Base-by-base conservation (phyloP, 2,329 filamentous ascomycete genomes). In the Neurospora sp. region DNA sequence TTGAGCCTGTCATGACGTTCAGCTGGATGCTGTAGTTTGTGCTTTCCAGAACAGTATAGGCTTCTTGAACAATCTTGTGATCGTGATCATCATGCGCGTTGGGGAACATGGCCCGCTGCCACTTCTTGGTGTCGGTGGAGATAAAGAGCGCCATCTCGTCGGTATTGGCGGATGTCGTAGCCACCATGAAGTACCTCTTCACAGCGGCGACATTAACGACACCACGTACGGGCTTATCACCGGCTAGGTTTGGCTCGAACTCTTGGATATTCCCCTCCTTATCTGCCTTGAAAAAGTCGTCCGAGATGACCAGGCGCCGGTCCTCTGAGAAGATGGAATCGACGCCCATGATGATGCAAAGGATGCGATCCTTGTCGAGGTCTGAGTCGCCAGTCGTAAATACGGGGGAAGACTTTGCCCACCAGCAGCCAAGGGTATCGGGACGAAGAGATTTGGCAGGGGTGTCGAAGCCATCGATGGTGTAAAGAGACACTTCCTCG, bases 21-120 rank as follows among this genome's bases (percentile, higher is more conserved):
- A 99, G 89, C 81, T 98, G 95, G 75, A 99, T 93, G 82, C 95
- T 97, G 83, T 99, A 97, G 78, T 97, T 95, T 57, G 96, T 98
- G 76, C 94, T 96, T 81, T 98, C 95, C 52, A 99, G 85, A 66
- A 99, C 87, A 0, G 96, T 99, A 80, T 97, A 99, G 2, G 92
- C 92, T 77, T 95, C 88, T 78, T 97, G 91, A 72, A 93, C 86
- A 76, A 94, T 81, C 57, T 85, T 92, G 79, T 97, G 93, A 72
- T 92, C 90, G 65, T 76, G 74, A 71, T 68, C 73, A 12, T 73
- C 73, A 66, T 74, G 74, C 36, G 70, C 38, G 1, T 89, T 88
- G 8, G 89, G 91, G 79, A 99, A 98, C 77, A 97, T 88, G 71
- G 95, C 95, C 68, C 93, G 89, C 79, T 98, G 93, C 96, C 96